Percentiles rank a stretch among this genome's conserved stretches.
Evolutionary conservation across 805 yeast genomes (phyloP).

Genomic region (Teunomyces cretensis): DNA sequence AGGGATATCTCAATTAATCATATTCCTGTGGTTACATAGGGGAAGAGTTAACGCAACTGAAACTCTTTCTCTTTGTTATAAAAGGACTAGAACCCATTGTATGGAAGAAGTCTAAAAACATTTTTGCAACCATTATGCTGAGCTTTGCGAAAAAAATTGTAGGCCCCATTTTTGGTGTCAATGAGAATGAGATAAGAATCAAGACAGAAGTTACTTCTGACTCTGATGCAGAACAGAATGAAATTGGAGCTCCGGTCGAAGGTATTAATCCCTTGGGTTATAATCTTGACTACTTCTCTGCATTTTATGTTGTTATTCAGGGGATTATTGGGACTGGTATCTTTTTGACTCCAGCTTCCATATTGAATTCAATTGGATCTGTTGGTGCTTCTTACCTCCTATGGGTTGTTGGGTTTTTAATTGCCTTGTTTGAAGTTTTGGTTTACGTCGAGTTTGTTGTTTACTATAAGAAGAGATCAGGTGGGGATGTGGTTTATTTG

Average conservation of each 20-base stretch:
- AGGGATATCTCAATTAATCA: no score
- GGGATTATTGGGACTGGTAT: constrained; percentile 79
- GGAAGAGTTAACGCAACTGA: no score
- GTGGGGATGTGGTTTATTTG: constrained; percentile 39
- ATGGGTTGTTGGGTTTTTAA: constrained; percentile 43
- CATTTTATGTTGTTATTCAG: constrained; percentile 64
- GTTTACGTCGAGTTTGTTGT: constrained; percentile 44
- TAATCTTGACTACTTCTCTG: constrained; percentile 38
- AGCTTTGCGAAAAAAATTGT: neutral
- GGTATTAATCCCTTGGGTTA: constrained; percentile 37
- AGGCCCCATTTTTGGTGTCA: neutral
- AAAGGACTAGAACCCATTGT: neutral
- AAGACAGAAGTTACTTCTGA: constrained; percentile 5
- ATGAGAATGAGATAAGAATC: neutral
- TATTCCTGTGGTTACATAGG: no score
- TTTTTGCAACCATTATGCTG: neutral
- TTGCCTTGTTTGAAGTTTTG: constrained; percentile 35
- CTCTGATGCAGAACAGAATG: constrained; percentile 12
- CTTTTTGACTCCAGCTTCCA: constrained; percentile 66
- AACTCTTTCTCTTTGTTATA: neutral
- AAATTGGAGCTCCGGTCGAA: constrained; percentile 43
- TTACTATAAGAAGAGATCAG: constrained; percentile 35
- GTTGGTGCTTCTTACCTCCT: constrained; percentile 44
- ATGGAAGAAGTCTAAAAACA: no score
- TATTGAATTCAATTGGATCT: constrained; percentile 45